These are phyloP conservation scores for Mollisiaceae sp. DNA, from an alignment of 2,329 filamentous ascomycete species.

Conservation along the genomic window DNA sequence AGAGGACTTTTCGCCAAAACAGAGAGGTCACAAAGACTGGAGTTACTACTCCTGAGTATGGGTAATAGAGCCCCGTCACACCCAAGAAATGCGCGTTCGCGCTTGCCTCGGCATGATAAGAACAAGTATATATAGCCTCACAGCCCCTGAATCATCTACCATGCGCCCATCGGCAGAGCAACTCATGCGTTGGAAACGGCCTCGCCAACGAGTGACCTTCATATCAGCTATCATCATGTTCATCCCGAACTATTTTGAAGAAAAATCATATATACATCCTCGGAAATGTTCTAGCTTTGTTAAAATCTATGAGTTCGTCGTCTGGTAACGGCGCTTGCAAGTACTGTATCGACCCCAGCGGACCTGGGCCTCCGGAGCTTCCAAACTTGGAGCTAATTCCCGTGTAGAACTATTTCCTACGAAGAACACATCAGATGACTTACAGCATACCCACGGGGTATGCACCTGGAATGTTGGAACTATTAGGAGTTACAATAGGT, in stretches of 20 bases:
- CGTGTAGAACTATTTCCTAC: background rate
- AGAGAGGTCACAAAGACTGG: background rate
- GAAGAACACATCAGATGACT: background rate
- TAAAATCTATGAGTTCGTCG: background rate
- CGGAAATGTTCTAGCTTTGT: background rate
- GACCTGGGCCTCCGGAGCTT: background rate
- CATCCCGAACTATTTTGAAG: background rate
- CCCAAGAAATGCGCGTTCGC: background rate
- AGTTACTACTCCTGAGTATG: background rate
- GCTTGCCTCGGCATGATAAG: slow-evolving; percentile 6
- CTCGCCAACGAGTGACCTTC: background rate
- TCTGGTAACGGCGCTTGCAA: background rate
- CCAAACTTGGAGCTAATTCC: background rate
- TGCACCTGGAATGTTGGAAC: slow-evolving; percentile 46
- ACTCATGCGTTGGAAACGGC: background rate
- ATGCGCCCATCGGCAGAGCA: background rate
- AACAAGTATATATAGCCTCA: slow-evolving; percentile 3
- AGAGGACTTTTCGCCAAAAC: background rate
- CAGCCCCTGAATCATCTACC: background rate
- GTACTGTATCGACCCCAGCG: slow-evolving; percentile 6
- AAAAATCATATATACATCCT: background rate
- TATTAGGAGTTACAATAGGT: slow-evolving; percentile 51
- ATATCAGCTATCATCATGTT: background rate
- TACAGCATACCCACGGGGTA: slow-evolving; percentile 52
- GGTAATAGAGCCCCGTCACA: background rate